A percentile compares a stretch with the other conserved stretches of the same genome.
These are phyloP conservation scores for Fonsecaea multimorphosa DNA, from an alignment of 2,329 filamentous ascomycete genomes.

Conservation along the genomic window DNA sequence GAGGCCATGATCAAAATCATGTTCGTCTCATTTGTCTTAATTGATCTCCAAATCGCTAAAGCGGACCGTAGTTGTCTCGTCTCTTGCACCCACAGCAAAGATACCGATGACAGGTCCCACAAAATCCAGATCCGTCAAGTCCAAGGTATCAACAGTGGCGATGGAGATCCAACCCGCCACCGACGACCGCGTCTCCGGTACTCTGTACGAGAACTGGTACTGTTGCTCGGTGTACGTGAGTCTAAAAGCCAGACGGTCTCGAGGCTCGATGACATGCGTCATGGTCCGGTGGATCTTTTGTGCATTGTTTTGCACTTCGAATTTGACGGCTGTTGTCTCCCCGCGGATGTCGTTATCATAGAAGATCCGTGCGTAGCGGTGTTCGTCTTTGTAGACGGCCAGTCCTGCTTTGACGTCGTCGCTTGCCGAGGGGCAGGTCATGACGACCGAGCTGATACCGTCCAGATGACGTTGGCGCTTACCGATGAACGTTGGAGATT, in stretches of 20 bases:
- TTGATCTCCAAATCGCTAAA: neutral
- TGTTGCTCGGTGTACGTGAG: neutral
- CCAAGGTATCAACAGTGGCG: neutral
- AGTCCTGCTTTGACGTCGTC: constrained; percentile 31
- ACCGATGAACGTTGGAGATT: constrained; percentile 1
- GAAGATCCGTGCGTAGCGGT: constrained; percentile 37
- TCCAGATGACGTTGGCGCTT: constrained; percentile 11
- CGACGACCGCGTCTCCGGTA: neutral
- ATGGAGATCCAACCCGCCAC: neutral
- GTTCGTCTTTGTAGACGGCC: constrained; percentile 40
- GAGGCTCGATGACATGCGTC: constrained; percentile 1
- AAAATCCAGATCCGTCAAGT: neutral
- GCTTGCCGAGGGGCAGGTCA: neutral
- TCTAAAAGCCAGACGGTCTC: neutral
- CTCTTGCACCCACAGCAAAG: neutral
- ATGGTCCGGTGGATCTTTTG: constrained; percentile 28
- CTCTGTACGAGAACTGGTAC: constrained; percentile 1
- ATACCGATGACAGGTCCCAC: neutral
- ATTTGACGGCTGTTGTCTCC: constrained; percentile 24
- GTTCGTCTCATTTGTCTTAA: neutral
- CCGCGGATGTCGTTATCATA: constrained; percentile 26
- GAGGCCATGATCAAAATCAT: too few species aligned
- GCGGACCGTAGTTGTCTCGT: neutral
- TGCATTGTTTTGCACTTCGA: constrained; percentile 35
- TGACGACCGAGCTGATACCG: neutral